Percentiles rank a stretch among this genome's conserved stretches.
These are phyloP conservation scores for Aspergillus uvarum DNA, from an alignment of 2,329 filamentous ascomycete species.

Conservation along the genomic window DNA sequence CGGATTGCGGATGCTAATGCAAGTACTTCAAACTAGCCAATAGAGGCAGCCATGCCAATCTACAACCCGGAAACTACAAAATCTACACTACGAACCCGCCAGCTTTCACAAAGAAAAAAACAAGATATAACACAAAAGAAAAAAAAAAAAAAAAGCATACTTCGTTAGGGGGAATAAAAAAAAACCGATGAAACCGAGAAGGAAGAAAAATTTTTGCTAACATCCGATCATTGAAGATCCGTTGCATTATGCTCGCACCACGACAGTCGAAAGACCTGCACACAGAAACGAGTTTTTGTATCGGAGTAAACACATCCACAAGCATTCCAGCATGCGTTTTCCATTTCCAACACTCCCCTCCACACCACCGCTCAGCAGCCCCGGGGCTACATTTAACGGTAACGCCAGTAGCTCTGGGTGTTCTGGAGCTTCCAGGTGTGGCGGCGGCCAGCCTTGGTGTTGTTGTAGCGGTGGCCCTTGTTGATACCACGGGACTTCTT, in stretches of 20 bases:
- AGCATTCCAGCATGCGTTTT: constrained; percentile 29
- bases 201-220: constrained; percentile 38
- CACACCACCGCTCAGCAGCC: constrained; percentile 10
- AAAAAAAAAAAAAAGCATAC: constrained; percentile 36
- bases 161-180: constrained; percentile 36
- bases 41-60: too few species aligned
- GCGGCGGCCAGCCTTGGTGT: constrained; percentile 93
- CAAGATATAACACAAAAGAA: constrained; percentile 14
- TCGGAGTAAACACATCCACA: constrained; percentile 38
- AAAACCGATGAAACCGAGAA: constrained; percentile 29
- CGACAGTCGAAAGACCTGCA: constrained; percentile 26
- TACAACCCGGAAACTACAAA: background rate
- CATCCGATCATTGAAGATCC: constrained; percentile 37
- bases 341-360: constrained; percentile 30
- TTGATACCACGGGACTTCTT: constrained; percentile 99
- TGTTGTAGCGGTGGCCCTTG: constrained; percentile 99
- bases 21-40: too few species aligned
- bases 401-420: constrained; percentile 98
- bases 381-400: constrained; percentile 63
- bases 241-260: constrained; percentile 39
- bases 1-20: too few species aligned
- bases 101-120: background rate
- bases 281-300: constrained; percentile 30
- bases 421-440: constrained; percentile 99
- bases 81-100: background rate